Conservation (phyloP, 495 filamentous ascomycete species). For the Bacidia rubella region DNA sequence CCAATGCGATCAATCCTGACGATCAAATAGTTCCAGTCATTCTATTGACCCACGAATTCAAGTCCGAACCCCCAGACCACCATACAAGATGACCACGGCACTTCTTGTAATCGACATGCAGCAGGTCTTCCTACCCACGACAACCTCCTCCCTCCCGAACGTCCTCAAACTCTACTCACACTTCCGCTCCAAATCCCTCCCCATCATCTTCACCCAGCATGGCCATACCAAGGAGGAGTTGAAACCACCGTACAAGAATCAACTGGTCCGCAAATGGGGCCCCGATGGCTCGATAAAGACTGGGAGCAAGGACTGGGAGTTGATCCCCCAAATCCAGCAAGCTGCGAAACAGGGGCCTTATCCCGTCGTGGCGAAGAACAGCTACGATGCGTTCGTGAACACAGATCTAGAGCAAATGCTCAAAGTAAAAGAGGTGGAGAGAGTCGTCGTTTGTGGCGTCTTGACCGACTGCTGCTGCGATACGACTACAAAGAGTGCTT, state of each 20-base stretch:
- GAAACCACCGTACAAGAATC: conserved; percentile 25
- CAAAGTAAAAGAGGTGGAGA: conserved; percentile 12
- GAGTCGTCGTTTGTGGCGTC: conserved; percentile 29
- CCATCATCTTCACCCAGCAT: conserved; percentile 32
- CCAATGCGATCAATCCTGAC: no score
- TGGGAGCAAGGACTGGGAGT: conserved; percentile 21
- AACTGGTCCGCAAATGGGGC: conserved; percentile 32
- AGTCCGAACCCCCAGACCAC: no score
- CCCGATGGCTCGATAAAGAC: conserved; percentile 21
- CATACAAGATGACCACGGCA: conserved; percentile 30
- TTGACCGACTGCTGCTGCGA: conserved; percentile 34
- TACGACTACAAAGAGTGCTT: conserved; percentile 28
- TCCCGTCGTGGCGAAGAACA: conserved; percentile 20
- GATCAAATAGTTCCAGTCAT: no score
- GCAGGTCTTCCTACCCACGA: conserved; percentile 38
- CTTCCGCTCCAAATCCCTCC: conserved; percentile 20
- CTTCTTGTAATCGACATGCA: conserved; percentile 47
- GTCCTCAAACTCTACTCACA: conserved; percentile 19
- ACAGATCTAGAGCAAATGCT: conserved; percentile 21
- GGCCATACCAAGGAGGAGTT: conserved; percentile 27
- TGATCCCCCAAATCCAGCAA: conserved; percentile 21
- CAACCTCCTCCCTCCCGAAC: conserved; percentile 21
- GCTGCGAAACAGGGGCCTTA: conserved; percentile 6
- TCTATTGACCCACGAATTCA: no score
- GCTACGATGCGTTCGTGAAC: conserved; percentile 24